Base-by-base conservation (phyloP, 148 eudicot genomes). In the Persicaria maculosa region DNA sequence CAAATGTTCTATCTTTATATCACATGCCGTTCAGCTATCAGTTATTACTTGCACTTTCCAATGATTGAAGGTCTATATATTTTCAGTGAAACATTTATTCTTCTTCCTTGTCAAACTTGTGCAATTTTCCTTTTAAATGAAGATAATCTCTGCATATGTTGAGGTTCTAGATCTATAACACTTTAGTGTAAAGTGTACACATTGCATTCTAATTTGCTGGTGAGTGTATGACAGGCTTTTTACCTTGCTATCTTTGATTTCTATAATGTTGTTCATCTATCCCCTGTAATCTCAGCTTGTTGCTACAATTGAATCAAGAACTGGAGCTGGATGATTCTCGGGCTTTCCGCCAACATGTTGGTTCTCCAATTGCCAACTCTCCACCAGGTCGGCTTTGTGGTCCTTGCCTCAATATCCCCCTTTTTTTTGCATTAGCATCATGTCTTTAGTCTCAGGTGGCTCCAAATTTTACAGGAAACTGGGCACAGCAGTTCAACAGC, bases 231-330 rank as follows among this genome's bases (percentile, higher is more conserved):
- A 58, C 40, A 58, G n/a, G 7, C 65, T 20, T 54, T 54, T 58
- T 58, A 36, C 65, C 58, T 25, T 55, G 43, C 20, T 64, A 43
- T 43, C 53, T 25, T 25, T 67, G 16, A 58, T 47, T 20, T 25
- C 64, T 58, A 61, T 44, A 31, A 57, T 59, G 57, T 31, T 73
- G 62, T 36, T 19, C 47, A 7, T 12, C 48, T 75, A 45, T 46
- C 15, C 65, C 47, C 54, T 79, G 44, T 70, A 58, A 14, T 79
- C 76, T 55, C 83, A 89, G 97, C 82, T 82, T 89, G 76, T 81
- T 91, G 89, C 71, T 80, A 81, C 90, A 89, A 77, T 76, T 83
- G 58, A 91, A 80, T 84, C 93, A 91, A 85, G 97, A 91, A n/a
- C 79, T 80, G 81, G 93, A 89, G 58, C 89, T 77, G 52, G 93